Base-by-base conservation (phyloP, 164 flowering plant species). In the Macadamia tetraphylla region DNA sequence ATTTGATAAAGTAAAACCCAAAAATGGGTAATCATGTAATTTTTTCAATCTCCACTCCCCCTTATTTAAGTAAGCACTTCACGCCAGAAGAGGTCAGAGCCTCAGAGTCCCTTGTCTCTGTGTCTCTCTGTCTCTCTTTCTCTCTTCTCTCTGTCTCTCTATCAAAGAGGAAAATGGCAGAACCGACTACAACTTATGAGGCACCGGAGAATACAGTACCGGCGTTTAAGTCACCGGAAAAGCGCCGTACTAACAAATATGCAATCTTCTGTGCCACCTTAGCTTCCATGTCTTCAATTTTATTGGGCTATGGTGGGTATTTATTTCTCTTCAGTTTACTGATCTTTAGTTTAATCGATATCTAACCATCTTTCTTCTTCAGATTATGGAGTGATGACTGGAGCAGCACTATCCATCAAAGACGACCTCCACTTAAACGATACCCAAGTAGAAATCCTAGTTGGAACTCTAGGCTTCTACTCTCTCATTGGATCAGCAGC, bases 251-350 rank as follows among this genome's bases (percentile, higher is more conserved):
- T n/a, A 88, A 86, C 77, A 80, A 75, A 68, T 88, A 29, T 65
- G 91, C 91, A 4, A 42, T 85, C 32, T 87, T 77, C 61, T 87
- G 88, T 67, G 82, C 96, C 2, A 69, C 81, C 44, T 62, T 90
- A 6, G 96, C 93, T 69, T 90, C 93, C 72, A 84, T 85, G 87
- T 77, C 84, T 40, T 84, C 93, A 6, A 68, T 88, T 71, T 75
- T 88, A 23, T 81, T 88, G 3, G 93, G 93, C 30, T 90, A 88
- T 67, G 91, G 93, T 87, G 14, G 70, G 69, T 68, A 48, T 29
- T n/a, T 46, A 23, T 30, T 6, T 29, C 7, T 9, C 1, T 29
- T 29, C 31, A 6, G 3, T 30, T 60, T 12, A 23, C 3, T 29
- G 9, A 30, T 30, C 30, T 35, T 31, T 43, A 63, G 52, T 5